Evolutionary conservation across 1,139 yeast species (phyloP).

Genomic region (Blastobotrys indianensis): DNA sequence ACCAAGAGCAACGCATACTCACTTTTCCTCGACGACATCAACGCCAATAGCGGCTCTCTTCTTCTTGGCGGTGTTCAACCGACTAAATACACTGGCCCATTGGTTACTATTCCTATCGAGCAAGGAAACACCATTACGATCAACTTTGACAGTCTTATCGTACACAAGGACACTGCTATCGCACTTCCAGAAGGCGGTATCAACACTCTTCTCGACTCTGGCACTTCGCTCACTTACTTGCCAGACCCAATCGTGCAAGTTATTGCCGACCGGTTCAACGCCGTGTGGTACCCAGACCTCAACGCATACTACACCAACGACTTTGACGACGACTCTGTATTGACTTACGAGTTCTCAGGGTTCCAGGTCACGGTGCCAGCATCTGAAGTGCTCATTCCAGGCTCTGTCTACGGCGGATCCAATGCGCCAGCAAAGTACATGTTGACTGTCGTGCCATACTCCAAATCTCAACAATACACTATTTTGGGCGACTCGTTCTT

Average conservation of each 20-base stretch:
- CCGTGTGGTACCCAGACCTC: slow-evolving; percentile 10
- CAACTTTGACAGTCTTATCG: slow-evolving; percentile 13
- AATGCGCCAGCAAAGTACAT: slow-evolving; percentile 14
- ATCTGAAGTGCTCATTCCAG: slow-evolving; percentile 22
- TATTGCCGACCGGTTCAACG: slow-evolving; percentile 21
- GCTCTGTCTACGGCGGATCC: slow-evolving; percentile 11
- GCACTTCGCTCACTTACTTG: slow-evolving; percentile 30
- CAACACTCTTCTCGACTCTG: slow-evolving; percentile 37
- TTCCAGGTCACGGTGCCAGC: slow-evolving; percentile 25
- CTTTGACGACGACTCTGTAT: slow-evolving; percentile 16
- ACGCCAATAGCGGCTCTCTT: slow-evolving; percentile 41
- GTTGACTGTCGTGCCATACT: slow-evolving; percentile 14
- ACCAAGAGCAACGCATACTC: slow-evolving; percentile 49
- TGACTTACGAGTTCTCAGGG: slow-evolving; percentile 29
- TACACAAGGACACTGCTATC: slow-evolving; percentile 16
- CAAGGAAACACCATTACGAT: slow-evolving; percentile 15
- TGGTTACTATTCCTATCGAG: slow-evolving; percentile 30
- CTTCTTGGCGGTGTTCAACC: slow-evolving; percentile 58
- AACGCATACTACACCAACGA: slow-evolving; percentile 17
- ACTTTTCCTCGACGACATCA: slow-evolving; percentile 42
- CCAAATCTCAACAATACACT: slow-evolving; percentile 24
- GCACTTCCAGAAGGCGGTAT: slow-evolving; percentile 7
- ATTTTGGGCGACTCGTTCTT: slow-evolving; percentile 66
- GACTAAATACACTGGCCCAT: slow-evolving; percentile 46
- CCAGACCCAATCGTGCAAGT: slow-evolving; percentile 18